phyloP scores from a whole-genome alignment of 2,329 filamentous ascomycete species.

The Chaetomium strumarium region DNA sequence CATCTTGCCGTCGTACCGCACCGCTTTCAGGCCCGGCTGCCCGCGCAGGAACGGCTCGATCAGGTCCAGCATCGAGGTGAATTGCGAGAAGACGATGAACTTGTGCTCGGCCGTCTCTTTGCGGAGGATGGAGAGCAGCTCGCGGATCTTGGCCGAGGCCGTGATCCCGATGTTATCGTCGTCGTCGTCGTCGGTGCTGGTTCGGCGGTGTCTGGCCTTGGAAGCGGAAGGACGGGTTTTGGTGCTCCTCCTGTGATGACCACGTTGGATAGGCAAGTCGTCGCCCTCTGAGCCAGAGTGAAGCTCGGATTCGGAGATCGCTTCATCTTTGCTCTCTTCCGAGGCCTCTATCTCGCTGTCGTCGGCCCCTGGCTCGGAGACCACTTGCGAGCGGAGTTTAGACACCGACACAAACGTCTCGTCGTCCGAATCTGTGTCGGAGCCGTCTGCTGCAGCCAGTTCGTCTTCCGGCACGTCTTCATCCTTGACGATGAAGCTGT shows the following conservation, averaged over 20 bases:
- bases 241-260: background rate
- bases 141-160: conserved; percentile 85
- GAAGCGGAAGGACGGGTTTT: background rate
- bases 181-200: conserved; percentile 35
- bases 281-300: conserved; percentile 12
- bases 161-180: conserved; percentile 45
- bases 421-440: conserved; percentile 28
- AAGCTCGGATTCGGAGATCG: conserved; percentile 20
- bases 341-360: conserved; percentile 33
- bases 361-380: conserved; percentile 30
- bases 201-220: conserved; percentile 16
- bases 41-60: conserved; percentile 83
- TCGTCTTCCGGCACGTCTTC: conserved; percentile 33
- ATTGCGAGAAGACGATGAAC: conserved; percentile 97
- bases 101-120: conserved; percentile 79
- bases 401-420: conserved; percentile 35
- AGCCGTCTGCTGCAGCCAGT: conserved; percentile 4
- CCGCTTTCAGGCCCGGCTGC: conserved; percentile 64
- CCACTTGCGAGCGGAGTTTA: conserved; percentile 31
- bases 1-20: conserved; percentile 94
- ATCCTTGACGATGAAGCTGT: conserved; percentile 52
- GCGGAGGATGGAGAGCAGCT: conserved; percentile 73
- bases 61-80: conserved; percentile 96
- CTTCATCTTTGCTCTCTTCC: conserved; percentile 22
- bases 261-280: background rate